phyloP scores from a whole-genome alignment of 805 yeast genomes.

The Candida tibetensis region DNA sequence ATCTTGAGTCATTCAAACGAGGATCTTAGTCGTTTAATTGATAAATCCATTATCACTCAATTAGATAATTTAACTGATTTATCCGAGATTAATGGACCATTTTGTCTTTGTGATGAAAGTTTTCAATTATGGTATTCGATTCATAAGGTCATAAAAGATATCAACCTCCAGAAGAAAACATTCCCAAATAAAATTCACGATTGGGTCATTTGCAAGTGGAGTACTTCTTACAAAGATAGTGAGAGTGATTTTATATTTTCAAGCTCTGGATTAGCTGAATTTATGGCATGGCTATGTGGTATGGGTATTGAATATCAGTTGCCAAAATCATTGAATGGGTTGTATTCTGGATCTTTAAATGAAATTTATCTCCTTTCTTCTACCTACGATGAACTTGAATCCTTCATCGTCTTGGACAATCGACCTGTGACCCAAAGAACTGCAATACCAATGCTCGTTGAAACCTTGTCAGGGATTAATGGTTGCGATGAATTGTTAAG shows the following conservation, averaged over 20 bases:
- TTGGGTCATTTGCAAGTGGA: constrained; percentile 56
- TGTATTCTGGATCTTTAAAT: constrained; percentile 9
- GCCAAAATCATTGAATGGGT: neutral
- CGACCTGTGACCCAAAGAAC: neutral
- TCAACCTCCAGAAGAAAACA: constrained; percentile 26
- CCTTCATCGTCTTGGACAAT: constrained; percentile 8
- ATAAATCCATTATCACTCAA: constrained; percentile 43
- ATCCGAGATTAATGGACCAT: constrained; percentile 64
- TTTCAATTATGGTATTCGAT: constrained; percentile 53
- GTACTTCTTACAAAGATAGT: constrained; percentile 34
- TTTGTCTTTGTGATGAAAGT: constrained; percentile 42
- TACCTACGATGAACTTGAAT: constrained; percentile 3
- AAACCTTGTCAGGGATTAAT: constrained; percentile 4
- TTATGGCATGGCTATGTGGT: constrained; percentile 47
- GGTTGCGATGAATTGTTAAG: constrained; percentile 6
- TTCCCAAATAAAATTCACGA: constrained; percentile 32
- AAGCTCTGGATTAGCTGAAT: constrained; percentile 24
- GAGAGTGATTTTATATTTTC: constrained; percentile 34
- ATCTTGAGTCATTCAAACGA: constrained; percentile 8
- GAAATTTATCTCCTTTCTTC: constrained; percentile 7
- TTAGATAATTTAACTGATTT: constrained; percentile 50
- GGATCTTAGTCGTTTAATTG: constrained; percentile 22
- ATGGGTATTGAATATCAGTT: neutral
- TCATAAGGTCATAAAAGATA: constrained; percentile 32
- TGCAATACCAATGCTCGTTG: constrained; percentile 2